A percentile compares a stretch with the other conserved stretches of the same genome.
Conservation (phyloP, 768 basidiomycete species). For the Kwoniella mangroviensis region DNA sequence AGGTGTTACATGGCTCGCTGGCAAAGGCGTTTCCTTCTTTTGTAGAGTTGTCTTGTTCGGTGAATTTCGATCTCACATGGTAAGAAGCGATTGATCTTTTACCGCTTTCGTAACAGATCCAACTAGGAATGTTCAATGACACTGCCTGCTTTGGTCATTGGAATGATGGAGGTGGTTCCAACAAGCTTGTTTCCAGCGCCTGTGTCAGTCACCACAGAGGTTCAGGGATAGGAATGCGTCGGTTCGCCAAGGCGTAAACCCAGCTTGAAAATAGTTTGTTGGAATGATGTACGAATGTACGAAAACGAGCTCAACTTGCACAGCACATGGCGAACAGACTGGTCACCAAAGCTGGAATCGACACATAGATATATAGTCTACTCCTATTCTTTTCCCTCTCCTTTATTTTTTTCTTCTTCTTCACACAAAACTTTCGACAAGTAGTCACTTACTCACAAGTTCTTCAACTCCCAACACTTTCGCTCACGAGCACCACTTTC, state of each 20-base stretch:
- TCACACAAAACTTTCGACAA: background rate
- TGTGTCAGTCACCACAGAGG: background rate
- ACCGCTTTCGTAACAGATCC: background rate
- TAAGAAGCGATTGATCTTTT: background rate
- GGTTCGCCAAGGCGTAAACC: background rate
- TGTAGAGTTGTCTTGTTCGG: background rate
- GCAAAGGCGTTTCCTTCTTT: background rate
- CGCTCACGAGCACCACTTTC: slow-evolving; percentile 12
- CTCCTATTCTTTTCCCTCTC: background rate
- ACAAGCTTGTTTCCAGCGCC: background rate
- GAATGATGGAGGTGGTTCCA: background rate
- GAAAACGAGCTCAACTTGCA: background rate
- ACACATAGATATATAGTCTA: background rate
- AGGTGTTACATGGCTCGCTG: background rate
- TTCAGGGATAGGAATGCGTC: too few species aligned
- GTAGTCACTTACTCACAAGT: background rate
- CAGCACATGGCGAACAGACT: background rate
- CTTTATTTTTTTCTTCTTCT: slow-evolving; percentile 2
- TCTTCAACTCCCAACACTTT: slow-evolving; percentile 1
- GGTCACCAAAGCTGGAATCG: background rate
- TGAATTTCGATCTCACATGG: background rate
- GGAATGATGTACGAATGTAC: background rate
- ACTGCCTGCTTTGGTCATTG: too few species aligned
- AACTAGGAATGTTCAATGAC: too few species aligned
- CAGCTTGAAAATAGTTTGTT: background rate